Evolutionary conservation across 164 flowering plant genomes (phyloP).

Genomic region (Sextonia rubra): DNA sequence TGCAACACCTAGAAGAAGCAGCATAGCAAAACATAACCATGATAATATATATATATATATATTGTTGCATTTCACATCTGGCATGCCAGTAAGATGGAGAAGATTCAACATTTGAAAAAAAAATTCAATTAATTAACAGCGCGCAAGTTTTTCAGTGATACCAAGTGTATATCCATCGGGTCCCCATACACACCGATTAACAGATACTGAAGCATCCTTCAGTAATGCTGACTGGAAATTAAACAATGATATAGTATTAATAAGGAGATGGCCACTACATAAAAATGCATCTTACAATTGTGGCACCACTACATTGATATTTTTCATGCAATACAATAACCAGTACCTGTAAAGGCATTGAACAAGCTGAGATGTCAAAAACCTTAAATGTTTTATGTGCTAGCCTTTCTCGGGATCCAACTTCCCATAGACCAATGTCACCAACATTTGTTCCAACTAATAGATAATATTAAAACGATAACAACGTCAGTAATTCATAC

Average conservation of each 20-base stretch:
- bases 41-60: slow-evolving; percentile 2
- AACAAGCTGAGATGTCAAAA: slow-evolving; percentile 39
- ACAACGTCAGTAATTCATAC: not conserved
- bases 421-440: slow-evolving; percentile 67
- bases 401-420: slow-evolving; percentile 41
- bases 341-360: slow-evolving; percentile 43
- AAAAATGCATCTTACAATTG: not conserved
- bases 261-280: not conserved
- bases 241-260: not conserved
- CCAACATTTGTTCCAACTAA: slow-evolving; percentile 57
- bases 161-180: slow-evolving; percentile 50
- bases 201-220: slow-evolving; percentile 40
- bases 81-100: not conserved
- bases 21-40: not conserved
- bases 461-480: not conserved
- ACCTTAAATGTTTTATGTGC: slow-evolving; percentile 46
- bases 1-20: slow-evolving; percentile 46
- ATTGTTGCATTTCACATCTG: not conserved
- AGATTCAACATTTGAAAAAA: not conserved
- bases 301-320: not conserved
- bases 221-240: slow-evolving; percentile 31
- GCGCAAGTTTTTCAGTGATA: slow-evolving; percentile 5
- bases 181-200: slow-evolving; percentile 47
- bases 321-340: not conserved
- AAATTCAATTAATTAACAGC: not conserved